Conservation (phyloP, 164 flowering plant genomes). For the Taxillus chinensis region DNA sequence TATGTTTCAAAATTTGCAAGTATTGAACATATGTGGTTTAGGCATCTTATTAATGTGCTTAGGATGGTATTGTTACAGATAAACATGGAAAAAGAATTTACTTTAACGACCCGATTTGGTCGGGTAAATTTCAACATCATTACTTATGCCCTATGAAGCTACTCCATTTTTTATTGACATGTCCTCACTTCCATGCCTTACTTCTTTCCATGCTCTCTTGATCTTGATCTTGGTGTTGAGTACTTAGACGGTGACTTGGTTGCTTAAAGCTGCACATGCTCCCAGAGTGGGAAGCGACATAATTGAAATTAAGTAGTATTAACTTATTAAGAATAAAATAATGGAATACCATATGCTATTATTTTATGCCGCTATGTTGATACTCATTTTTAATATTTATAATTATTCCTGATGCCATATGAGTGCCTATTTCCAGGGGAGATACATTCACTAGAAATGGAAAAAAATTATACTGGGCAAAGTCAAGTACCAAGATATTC, state of each 20-base stretch:
- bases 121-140: conserved; percentile 37
- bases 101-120: conserved; percentile 98
- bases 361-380: too few relatives aligned
- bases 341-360: too few relatives aligned
- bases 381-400: too few relatives aligned
- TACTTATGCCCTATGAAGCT: neutral
- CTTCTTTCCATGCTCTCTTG: neutral
- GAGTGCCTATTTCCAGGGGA: conserved; percentile 47
- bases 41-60: too few relatives aligned
- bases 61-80: conserved; percentile 19
- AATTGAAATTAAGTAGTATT: too few relatives aligned
- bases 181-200: too few relatives aligned
- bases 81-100: conserved; percentile 29
- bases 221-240: neutral
- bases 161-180: too few relatives aligned
- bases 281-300: neutral
- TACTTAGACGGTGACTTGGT: neutral
- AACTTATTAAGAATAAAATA: too few relatives aligned
- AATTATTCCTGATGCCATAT: conserved; percentile 6
- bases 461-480: conserved; percentile 54
- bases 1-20: too few relatives aligned
- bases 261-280: neutral
- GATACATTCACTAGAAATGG: conserved; percentile 82
- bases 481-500: conserved; percentile 81
- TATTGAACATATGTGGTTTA: neutral